A percentile compares a stretch with the other conserved stretches of the same genome.
Conservation (phyloP, 1,284 basidiomycete genomes). For the Rugosomyces carneus region DNA sequence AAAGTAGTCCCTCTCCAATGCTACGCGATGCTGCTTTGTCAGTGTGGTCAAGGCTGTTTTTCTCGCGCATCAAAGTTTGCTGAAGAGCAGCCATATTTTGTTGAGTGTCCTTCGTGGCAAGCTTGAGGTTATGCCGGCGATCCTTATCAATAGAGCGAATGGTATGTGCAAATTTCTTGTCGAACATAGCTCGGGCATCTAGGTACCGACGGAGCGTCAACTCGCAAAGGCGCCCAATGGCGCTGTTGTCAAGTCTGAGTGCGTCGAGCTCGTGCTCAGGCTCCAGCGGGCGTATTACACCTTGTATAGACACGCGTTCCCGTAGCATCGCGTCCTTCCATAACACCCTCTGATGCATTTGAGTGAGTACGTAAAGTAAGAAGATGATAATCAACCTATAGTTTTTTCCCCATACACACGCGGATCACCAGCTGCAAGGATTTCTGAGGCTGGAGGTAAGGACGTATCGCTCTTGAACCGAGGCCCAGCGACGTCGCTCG, state of each 20-base stretch:
- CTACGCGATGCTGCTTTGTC: constrained; percentile 28
- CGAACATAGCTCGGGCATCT: constrained; percentile 49
- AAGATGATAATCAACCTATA: constrained; percentile 30
- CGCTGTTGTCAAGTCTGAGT: constrained; percentile 54
- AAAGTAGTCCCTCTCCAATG: constrained; percentile 43
- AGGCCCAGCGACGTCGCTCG: constrained; percentile 43
- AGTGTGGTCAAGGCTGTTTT: constrained; percentile 16
- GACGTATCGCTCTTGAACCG: constrained; percentile 32
- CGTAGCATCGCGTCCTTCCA: constrained; percentile 63
- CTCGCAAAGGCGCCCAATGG: constrained; percentile 69
- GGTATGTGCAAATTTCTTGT: constrained; percentile 55
- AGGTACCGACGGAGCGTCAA: constrained; percentile 58
- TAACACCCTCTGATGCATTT: constrained; percentile 23
- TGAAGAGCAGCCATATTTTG: constrained; percentile 44
- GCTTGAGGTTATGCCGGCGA: constrained; percentile 52
- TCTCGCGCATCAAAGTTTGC: constrained; percentile 15
- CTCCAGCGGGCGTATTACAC: constrained; percentile 77
- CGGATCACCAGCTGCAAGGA: constrained; percentile 60
- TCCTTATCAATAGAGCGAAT: constrained; percentile 53
- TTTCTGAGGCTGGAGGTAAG: constrained; percentile 12
- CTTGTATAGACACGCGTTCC: constrained; percentile 80
- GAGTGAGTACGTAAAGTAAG: not conserved
- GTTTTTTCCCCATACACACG: constrained; percentile 46
- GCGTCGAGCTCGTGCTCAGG: constrained; percentile 59
- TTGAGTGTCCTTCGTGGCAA: constrained; percentile 51